Conservation (phyloP, 257 asterid genomes). For the Solanum boliviense region DNA sequence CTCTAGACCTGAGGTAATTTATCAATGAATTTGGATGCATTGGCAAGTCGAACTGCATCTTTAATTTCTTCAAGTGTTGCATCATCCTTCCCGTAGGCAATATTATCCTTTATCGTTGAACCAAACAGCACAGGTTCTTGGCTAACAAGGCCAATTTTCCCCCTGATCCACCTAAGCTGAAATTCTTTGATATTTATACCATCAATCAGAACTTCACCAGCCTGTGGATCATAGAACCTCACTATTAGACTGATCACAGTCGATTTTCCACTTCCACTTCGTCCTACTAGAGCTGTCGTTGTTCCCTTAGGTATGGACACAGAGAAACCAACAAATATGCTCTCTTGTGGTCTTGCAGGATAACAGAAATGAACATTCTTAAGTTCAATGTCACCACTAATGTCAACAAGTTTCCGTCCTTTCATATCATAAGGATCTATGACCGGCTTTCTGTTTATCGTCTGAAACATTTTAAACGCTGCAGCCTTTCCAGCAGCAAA, state of each 20-base stretch:
- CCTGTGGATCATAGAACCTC: constrained; percentile 55
- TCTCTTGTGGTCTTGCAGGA: constrained; percentile 72
- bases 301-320: constrained; percentile 46
- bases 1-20: constrained; percentile 55
- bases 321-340: constrained; percentile 55
- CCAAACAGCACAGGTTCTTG: constrained; percentile 41
- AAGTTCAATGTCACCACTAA: constrained; percentile 54
- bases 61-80: constrained; percentile 59
- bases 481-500: constrained; percentile 79
- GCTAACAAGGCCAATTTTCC: constrained; percentile 42
- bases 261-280: constrained; percentile 55
- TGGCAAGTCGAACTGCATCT: constrained; percentile 54
- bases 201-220: constrained; percentile 37
- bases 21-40: constrained; percentile 68
- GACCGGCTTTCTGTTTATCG: constrained; percentile 47
- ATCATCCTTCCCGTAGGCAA: constrained; percentile 60
- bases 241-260: constrained; percentile 30
- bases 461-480: constrained; percentile 76
- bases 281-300: constrained; percentile 56
- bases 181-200: constrained; percentile 38
- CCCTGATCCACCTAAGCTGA: constrained; percentile 44
- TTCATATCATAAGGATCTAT: constrained; percentile 50
- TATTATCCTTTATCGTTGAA: constrained; percentile 41
- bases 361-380: constrained; percentile 48
- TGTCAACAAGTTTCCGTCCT: constrained; percentile 43